These are phyloP conservation scores for Xylaria sp. DNA, from an alignment of 2,329 filamentous ascomycete genomes.

Conservation along the genomic window DNA sequence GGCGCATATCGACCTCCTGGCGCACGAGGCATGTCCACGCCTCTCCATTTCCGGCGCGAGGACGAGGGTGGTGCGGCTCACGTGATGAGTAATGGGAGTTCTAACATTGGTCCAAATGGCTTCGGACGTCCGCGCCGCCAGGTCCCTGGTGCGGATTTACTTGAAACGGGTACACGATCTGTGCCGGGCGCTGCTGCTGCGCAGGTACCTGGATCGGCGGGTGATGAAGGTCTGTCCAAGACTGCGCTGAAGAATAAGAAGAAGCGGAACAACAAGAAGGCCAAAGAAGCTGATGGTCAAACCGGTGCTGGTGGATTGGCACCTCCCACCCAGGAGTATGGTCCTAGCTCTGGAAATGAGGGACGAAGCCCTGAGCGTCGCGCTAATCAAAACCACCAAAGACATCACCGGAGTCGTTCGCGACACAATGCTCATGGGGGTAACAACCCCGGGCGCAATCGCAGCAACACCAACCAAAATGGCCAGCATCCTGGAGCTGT, in stretches of 20 bases:
- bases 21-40: slow-evolving; percentile 87
- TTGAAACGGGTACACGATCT: slow-evolving; percentile 64
- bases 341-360: slow-evolving; percentile 59
- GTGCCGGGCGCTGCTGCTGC: slow-evolving; percentile 75
- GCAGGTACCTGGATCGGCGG: slow-evolving; percentile 68
- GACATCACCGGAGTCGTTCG: slow-evolving; percentile 63
- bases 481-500: slow-evolving; percentile 44
- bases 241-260: slow-evolving; percentile 97
- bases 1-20: slow-evolving; percentile 96
- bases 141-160: slow-evolving; percentile 85
- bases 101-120: slow-evolving; percentile 77
- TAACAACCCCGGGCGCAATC: slow-evolving; percentile 60
- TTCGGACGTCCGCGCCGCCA: slow-evolving; percentile 80
- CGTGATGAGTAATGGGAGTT: slow-evolving; percentile 78
- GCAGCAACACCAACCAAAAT: slow-evolving; percentile 60
- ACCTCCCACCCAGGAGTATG: slow-evolving; percentile 56
- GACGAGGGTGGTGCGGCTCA: slow-evolving; percentile 95
- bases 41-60: slow-evolving; percentile 95
- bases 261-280: slow-evolving; percentile 92
- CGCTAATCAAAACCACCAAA: slow-evolving; percentile 62
- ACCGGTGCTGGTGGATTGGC: slow-evolving; percentile 56
- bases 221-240: slow-evolving; percentile 82
- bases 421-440: slow-evolving; percentile 59
- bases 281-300: slow-evolving; percentile 79
- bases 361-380: slow-evolving; percentile 75